These are phyloP conservation scores for Erodium trifolium DNA, from an alignment of 441 rosid species.

Conservation along the genomic window DNA sequence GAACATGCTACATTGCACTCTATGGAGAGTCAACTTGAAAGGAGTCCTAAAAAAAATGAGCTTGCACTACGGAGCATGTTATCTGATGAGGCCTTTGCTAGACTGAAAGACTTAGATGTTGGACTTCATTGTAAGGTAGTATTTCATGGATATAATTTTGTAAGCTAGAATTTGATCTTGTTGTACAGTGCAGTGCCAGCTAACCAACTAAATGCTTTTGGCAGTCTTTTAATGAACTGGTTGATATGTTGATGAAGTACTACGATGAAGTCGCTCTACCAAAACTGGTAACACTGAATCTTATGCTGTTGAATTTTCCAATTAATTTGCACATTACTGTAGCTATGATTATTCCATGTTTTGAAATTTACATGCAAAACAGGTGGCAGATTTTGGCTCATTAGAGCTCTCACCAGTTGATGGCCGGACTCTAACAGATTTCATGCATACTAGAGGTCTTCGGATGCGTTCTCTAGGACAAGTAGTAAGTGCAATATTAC, in stretches of 20 bases:
- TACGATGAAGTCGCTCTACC: slow-evolving; percentile 69
- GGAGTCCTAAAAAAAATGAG: slow-evolving; percentile 42
- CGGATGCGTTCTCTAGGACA: slow-evolving; percentile 63
- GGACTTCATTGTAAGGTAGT: slow-evolving; percentile 71
- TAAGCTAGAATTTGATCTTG: background rate
- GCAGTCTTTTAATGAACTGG: slow-evolving; percentile 65
- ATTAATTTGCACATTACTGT: slow-evolving; percentile 17
- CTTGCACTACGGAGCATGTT: slow-evolving; percentile 36
- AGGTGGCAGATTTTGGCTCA: slow-evolving; percentile 88
- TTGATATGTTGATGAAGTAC: slow-evolving; percentile 57
- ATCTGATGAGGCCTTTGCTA: slow-evolving; percentile 53
- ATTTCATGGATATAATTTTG: background rate
- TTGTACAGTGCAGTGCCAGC: slow-evolving; percentile 20
- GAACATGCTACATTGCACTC: slow-evolving; percentile 36
- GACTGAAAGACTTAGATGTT: slow-evolving; percentile 69
- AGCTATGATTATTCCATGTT: slow-evolving; percentile 17
- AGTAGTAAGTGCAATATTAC: slow-evolving; percentile 44
- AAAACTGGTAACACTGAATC: slow-evolving; percentile 41
- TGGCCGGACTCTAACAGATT: slow-evolving; percentile 76
- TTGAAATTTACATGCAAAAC: slow-evolving; percentile 19
- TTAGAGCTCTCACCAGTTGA: slow-evolving; percentile 83
- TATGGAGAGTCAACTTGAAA: slow-evolving; percentile 38
- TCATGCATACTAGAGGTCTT: slow-evolving; percentile 79
- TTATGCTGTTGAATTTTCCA: slow-evolving; percentile 13
- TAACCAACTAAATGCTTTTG: slow-evolving; percentile 24